These are phyloP conservation scores for Epichloe baconii DNA, from an alignment of 2,329 filamentous ascomycete species.

Conservation along the genomic window DNA sequence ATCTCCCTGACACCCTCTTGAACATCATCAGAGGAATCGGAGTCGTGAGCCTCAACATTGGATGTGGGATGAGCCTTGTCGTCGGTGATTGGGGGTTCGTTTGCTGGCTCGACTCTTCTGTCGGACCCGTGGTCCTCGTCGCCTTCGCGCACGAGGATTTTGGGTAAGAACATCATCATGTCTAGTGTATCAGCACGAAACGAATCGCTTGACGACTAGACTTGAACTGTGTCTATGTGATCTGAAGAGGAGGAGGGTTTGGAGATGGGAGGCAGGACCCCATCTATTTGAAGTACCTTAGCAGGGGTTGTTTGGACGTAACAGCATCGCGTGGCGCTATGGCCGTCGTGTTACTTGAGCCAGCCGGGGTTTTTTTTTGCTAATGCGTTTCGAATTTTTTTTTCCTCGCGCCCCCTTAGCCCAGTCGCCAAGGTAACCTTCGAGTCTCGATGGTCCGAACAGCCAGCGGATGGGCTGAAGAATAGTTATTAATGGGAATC, in stretches of 20 bases:
- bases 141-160: conserved; percentile 1
- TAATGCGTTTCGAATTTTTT: too few relatives aligned
- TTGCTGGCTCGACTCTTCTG: background rate
- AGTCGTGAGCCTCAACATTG: background rate
- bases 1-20: background rate
- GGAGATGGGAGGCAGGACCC: background rate
- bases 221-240: background rate
- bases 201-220: background rate
- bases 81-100: background rate
- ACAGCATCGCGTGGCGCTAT: background rate
- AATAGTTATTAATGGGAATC: background rate
- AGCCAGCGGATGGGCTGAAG: too few relatives aligned
- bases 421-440: too few relatives aligned
- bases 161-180: conserved; percentile 1
- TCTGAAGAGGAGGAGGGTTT: background rate
- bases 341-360: background rate
- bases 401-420: too few relatives aligned
- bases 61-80: background rate
- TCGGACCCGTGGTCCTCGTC: background rate
- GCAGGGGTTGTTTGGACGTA: background rate
- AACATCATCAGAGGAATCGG: background rate
- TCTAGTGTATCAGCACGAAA: background rate
- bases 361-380: too few relatives aligned
- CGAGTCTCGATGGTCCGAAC: too few relatives aligned
- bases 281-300: background rate